Base-by-base conservation (phyloP, 176 grass and related monocot genomes). In the Poa pratensis region DNA sequence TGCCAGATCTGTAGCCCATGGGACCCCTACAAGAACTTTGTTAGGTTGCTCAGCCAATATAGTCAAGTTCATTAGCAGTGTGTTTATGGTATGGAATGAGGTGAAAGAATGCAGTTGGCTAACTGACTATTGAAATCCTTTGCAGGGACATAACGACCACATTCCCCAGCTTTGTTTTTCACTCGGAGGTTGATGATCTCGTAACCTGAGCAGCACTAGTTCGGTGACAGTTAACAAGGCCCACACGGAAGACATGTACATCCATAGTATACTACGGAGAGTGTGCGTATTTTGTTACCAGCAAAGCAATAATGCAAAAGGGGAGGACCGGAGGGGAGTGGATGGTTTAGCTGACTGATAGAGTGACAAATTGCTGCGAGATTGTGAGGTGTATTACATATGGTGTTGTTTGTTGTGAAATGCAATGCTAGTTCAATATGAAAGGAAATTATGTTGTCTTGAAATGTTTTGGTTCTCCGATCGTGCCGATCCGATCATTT, bases 91-190 rank as follows among this genome's bases (percentile, higher is more conserved):
- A 17, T 39, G 7, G 8, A 68, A 37, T 12, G 26, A 15, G 1
- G 32, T 69, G 34, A 35, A 69, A 68, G 17, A 1, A 39, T 39
- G 32, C 48, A 81, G 9, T 19, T 67, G 40, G 34, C 30, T 88
- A 71, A 84, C 4, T 1, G 17, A 20, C 18, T 69, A 63, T 74
- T 70, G n/a, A 85, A 84, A 76, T 73, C 64, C 86, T 5, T 69
- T 13, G 9, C 66, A 97, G 95, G 86, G 95, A 97, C 83, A 97
- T 97, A 89, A 97, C 92, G 59, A 97, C 90, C 17, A 94, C 92
- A 86, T 94, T 97, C 79, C 90, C 92, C 4, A 97, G 88, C 85
- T 97, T 97, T 82, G 92, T 91, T 19, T 94, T 97, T 39, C 91
- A 97, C 74, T 97, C 95, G 3, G 88, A 92, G 85, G 95, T 97